Conservation (phyloP, 2,329 filamentous ascomycete genomes). For the Fusarium robinianum region DNA sequence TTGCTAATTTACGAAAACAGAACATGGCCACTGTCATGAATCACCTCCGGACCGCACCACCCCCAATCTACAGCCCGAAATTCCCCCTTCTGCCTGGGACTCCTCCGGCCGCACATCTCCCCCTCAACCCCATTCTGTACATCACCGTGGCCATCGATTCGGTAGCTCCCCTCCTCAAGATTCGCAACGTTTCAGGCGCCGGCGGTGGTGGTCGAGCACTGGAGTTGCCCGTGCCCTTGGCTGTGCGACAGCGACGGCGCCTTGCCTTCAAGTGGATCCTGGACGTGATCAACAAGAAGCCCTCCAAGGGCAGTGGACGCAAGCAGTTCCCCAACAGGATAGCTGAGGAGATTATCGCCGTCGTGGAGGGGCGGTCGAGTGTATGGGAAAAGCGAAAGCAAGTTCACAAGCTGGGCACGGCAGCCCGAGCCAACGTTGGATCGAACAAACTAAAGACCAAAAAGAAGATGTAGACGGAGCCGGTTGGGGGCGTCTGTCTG, state of each 20-base stretch:
- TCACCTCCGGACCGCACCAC: conserved; percentile 79
- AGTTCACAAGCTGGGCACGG: conserved; percentile 81
- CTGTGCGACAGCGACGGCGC: conserved; percentile 74
- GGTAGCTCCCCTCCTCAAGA: conserved; percentile 83
- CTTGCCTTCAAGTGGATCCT: conserved; percentile 88
- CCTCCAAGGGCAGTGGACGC: conserved; percentile 70
- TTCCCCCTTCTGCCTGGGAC: conserved; percentile 75
- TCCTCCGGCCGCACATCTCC: conserved; percentile 77
- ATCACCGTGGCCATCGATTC: conserved; percentile 90
- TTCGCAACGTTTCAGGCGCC: conserved; percentile 74
- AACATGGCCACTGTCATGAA: conserved; percentile 85
- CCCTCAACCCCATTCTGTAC: conserved; percentile 87
- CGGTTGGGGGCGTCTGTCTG: conserved; percentile 4
- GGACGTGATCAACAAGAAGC: conserved; percentile 78
- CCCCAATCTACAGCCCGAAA: conserved; percentile 73
- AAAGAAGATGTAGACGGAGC: conserved; percentile 42
- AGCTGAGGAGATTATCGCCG: conserved; percentile 82
- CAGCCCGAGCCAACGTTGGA: conserved; percentile 73
- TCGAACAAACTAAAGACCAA: conserved; percentile 44
- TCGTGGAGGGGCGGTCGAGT: conserved; percentile 81
- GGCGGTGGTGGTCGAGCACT: conserved; percentile 85
- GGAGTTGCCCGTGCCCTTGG: conserved; percentile 79
- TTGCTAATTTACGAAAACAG: conserved; percentile 49
- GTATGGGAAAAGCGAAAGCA: conserved; percentile 82
- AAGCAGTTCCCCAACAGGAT: conserved; percentile 76